These are phyloP conservation scores for Musa schizocarpa DNA, from an alignment of 176 grass and related monocot genomes.

Conservation along the genomic window DNA sequence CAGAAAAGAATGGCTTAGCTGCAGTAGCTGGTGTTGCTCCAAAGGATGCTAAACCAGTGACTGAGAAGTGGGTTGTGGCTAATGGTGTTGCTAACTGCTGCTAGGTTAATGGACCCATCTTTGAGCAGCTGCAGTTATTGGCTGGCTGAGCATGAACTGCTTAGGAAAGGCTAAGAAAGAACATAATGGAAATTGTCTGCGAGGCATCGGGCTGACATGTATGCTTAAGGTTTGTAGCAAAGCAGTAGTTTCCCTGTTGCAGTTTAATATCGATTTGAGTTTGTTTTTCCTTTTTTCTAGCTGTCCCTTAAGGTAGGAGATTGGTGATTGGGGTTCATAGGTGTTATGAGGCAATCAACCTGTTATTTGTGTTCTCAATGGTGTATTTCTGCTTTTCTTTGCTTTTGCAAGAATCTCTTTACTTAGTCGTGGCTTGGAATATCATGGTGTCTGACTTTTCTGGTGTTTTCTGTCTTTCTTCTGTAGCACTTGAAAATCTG, in stretches of 20 bases:
- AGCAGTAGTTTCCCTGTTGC: neutral
- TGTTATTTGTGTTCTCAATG: neutral
- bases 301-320: conserved; percentile 1
- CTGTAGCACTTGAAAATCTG: too few relatives aligned
- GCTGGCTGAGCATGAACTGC: neutral
- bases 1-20: conserved; percentile 29
- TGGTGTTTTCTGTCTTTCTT: neutral
- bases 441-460: neutral
- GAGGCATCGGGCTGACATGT: neutral
- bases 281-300: neutral
- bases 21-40: conserved; percentile 17
- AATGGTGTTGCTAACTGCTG: conserved; percentile 20
- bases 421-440: neutral
- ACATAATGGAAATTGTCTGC: neutral
- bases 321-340: conserved; percentile 6
- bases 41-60: conserved; percentile 28
- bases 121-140: neutral
- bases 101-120: neutral
- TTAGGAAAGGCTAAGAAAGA: neutral
- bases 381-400: neutral
- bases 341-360: conserved; percentile 5
- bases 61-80: conserved; percentile 30
- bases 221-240: neutral
- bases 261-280: neutral
- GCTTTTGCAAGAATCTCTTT: neutral